Base-by-base conservation (phyloP, 306 rosid species). In the Gillenia trifoliata region DNA sequence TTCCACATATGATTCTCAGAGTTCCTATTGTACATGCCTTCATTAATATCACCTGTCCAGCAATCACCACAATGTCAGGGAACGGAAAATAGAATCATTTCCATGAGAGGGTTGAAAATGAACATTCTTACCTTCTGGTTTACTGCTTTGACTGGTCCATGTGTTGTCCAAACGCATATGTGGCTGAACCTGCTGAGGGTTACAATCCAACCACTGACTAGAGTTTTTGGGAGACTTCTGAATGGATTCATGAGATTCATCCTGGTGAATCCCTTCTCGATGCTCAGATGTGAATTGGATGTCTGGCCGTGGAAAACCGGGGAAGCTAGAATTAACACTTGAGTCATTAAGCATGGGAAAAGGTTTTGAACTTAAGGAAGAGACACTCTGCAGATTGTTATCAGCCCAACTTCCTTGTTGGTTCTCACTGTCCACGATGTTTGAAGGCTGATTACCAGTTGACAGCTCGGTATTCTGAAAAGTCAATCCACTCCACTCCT, bases 401-500 rank as follows among this genome's bases (percentile, higher is more conserved):
- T 84, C 90, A 52, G 65, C 62, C 90, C 88, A 86, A 71, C 61
- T 68, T 23, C 77, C 67, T 76, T 77, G 89, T 72, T 81, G 86
- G 86, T 81, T 83, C 74, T 86, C 83, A 66, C 74, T 81, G 68
- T 84, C 86, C 77, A 83, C 28, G 64, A 82, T 77, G 76, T 79
- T 83, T 49, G 88, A 81, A 66, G 83, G 80, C 77, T 81, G 90
- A 68, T 86, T 86, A 60, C 80, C 86, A 74, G 84, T 71, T 29
- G 90, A 86, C 61, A 77, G 72, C 50, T 86, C 90, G 2, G 84
- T 84, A 71, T 86, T 86, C 74, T 86, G 88, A 79, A 84, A 84
- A n/a, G 88, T 81, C 73, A 86, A 74, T 57, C 90, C 90, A 84
- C 90, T 86, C 90, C 90, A 86, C 80, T 86, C 90, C 64, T 86